Base-by-base conservation (phyloP, 768 basidiomycete genomes). In the Amanita pallidorosea region DNA sequence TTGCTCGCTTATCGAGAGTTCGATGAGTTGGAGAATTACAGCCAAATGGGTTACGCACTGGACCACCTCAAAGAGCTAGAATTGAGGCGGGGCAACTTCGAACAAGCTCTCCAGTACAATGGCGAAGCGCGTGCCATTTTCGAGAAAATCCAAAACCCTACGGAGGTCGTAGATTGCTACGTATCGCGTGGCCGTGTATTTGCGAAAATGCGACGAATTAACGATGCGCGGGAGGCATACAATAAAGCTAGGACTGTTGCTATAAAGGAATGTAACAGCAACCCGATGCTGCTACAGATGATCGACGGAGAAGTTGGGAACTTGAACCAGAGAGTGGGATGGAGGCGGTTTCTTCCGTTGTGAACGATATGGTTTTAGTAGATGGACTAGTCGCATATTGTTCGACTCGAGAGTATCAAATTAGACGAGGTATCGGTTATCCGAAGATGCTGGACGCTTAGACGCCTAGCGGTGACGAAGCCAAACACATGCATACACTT, bases 51-150 rank as follows among this genome's bases (percentile, higher is more conserved):
- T 20, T 47, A 35, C 34, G 22, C 17, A 2, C 46, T 47, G 17
- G 31, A 36, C 22, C 35, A 37, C 11, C 34, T 47, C 6, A 35
- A 25, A 4, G 46, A 35, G 7, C 4, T 34, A 5, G 46, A 34
- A 17, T 7, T 5, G 8, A 9, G 3, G 34, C n/a, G 22, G 34
- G 33, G 46, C 15, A 47, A 47, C 25, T 23, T 35, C 33, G 29
- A 46, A 27, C 23, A 29, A 31, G 45, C 45, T 23, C 45, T 46
- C 29, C 45, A 23, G 25, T 47, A 47, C 22, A 47, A 47, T 36
- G 46, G 46, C 13, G 46, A 47, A 37, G 22, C 34, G 15, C n/a
- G n/a, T 31, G 13, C 34, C 17, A 36, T 47, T 18, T 34, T 47
- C 22, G 34, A 47, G 46, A 47, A 47, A 34, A 34, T 47, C 29